Base-by-base conservation (phyloP, 2,329 filamentous ascomycete species). In the Westerdykella sp. region DNA sequence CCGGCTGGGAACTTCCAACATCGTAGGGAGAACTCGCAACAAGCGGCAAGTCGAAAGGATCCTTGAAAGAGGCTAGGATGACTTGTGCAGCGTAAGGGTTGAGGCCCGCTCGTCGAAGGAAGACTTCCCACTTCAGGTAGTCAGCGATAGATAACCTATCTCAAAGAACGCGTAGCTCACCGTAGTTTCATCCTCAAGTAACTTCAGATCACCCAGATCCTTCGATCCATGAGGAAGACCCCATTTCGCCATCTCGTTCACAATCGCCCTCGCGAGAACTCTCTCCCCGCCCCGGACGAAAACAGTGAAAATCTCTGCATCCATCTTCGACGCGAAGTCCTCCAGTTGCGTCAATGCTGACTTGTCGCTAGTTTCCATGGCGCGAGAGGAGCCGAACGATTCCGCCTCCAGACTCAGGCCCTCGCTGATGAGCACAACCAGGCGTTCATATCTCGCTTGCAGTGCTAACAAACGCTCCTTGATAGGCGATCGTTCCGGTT, bases 21-120 rank as follows among this genome's bases (percentile, higher is more conserved):
- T 34, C 2, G 28, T 39, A 18, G 4, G 48, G 42, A 4, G 50
- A 48, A 16, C 41, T 46, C 7, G 45, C 42, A 1, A 12, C 5
- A 6, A 42, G 12, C 11, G 51, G 42, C 6, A 56, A 36, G 3
- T 49, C 31, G 9, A 49, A 36, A 1, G 55, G 51, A 6, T 50
- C 34, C 34, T 60, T 62, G 40, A 66, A 55, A 4, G 62, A 60
- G 1, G 66, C 68, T 28, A 86, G 65, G 1, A 87, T 69, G 9
- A 72, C 70, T 59, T 88, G 84, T 2, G 85, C 85, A 2, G 84
- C 84, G 59, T 80, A 87, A 0, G 78, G 75, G 62, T 90, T 89
- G 58, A 88, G 62, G 0, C 85, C 85, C 1, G 76, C 74, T 18
- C 73, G 70, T 12, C 84, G 73, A 18, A 90, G 69, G 48, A 85